phyloP scores from a whole-genome alignment of 2,329 filamentous ascomycete species.

The Pochonia chlamydosporia region DNA sequence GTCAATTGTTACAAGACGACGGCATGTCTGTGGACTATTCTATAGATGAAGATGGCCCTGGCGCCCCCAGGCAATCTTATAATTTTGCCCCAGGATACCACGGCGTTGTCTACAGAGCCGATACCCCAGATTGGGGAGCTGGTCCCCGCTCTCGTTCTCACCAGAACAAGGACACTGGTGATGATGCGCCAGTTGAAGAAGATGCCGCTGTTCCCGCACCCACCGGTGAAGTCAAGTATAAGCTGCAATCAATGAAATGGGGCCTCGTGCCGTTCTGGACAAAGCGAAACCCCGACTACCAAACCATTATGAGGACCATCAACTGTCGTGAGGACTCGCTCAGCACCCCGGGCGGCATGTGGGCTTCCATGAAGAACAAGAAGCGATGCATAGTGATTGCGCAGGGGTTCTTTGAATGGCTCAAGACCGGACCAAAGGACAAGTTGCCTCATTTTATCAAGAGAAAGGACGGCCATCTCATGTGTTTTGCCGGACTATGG shows the following conservation, averaged over 20 bases:
- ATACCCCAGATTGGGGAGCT: slow-evolving; percentile 57
- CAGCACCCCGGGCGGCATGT: slow-evolving; percentile 71
- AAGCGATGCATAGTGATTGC: slow-evolving; percentile 86
- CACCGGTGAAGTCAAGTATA: slow-evolving; percentile 54
- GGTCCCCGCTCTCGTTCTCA: slow-evolving; percentile 25
- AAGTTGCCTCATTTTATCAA: slow-evolving; percentile 82
- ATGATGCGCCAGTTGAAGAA: not conserved
- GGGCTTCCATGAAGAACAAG: slow-evolving; percentile 82
- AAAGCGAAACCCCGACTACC: slow-evolving; percentile 73
- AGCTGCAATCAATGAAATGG: slow-evolving; percentile 93
- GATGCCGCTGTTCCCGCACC: not conserved
- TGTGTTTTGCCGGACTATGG: slow-evolving; percentile 91
- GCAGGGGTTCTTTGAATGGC: slow-evolving; percentile 95
- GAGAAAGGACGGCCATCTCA: slow-evolving; percentile 72
- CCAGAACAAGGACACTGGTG: not conserved
- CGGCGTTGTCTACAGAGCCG: slow-evolving; percentile 80
- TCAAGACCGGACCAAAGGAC: slow-evolving; percentile 70
- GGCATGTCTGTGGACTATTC: slow-evolving; percentile 67
- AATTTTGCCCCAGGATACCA: slow-evolving; percentile 89
- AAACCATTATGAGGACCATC: slow-evolving; percentile 77
- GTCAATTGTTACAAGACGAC: slow-evolving; percentile 65
- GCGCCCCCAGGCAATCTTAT: slow-evolving; percentile 65
- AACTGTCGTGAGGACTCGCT: slow-evolving; percentile 92
- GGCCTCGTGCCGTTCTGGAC: slow-evolving; percentile 92
- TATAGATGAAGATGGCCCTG: slow-evolving; percentile 54